Evolutionary conservation across 805 yeast genomes (phyloP), one percentile per base, ranked within the genome.

Genomic region (Candida boleticola): DNA sequence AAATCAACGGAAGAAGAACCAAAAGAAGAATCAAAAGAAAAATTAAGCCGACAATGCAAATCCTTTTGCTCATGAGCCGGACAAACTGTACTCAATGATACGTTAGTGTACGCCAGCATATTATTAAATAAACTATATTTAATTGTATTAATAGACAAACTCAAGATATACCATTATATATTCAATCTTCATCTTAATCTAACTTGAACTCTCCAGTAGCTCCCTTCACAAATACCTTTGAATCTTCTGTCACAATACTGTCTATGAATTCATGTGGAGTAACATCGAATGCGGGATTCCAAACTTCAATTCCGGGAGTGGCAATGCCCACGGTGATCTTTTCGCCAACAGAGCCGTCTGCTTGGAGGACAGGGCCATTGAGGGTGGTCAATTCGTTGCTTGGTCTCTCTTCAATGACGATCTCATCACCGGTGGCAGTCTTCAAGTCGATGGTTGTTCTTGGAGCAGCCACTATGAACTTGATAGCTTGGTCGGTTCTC

Each of bases 281-380:
- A 13, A 93, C 89, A 57, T 92, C 99, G 55, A 92, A 92, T 0
- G 97, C 85, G 0, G 99, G 99, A 55, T 93, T 93, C 97, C 97
- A 92, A 1, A 89, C 96, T 3, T 74, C 67, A 25, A 90, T 83
- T 0, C 84, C 85, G 1, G 85, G 85, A 3, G 98, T 93, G 1
- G 97, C 96, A 44, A 85, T 76, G 30, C 86, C 85, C 11, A 89
- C 85, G 16, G 80, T 80, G 1, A 75, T 23, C 44, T 69, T 55
- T 34, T 63, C 58, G 42, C 73, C 67, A 42, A 63, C 45, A 36
- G 29, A 16, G 38, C 66, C 51, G 41, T 55, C 36, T 60, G 29
- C 64, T 37, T 49, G 47, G 30, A 58, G 52, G 14, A 47, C 49
- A 5, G 67, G 70, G 21, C 98, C 98, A 46, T 77, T 76, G 26